Conservation (phyloP, 805 yeast genomes). For the Alloascoidea hylecoeti region DNA sequence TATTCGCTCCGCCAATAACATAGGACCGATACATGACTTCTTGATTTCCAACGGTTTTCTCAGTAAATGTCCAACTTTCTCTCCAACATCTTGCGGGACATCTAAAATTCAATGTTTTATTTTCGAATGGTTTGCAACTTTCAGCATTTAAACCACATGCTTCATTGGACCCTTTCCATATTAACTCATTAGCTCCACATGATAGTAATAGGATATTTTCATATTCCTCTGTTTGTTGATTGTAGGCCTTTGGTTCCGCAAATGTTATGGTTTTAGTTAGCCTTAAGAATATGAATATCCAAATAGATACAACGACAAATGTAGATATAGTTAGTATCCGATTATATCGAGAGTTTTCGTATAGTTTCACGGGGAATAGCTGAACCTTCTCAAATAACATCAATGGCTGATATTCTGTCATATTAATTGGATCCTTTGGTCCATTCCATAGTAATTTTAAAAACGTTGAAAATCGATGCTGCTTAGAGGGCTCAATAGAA, state of each 20-base stretch:
- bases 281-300: neutral
- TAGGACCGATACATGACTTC: constrained; percentile 57
- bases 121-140: constrained; percentile 34
- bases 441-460: neutral
- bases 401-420: neutral
- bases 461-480: too few relatives aligned
- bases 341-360: neutral
- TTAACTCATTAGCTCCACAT: constrained; percentile 9
- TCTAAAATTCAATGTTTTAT: constrained; percentile 37
- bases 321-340: neutral
- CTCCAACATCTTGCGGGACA: constrained; percentile 86
- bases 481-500: too few relatives aligned
- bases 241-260: neutral
- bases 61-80: constrained; percentile 63
- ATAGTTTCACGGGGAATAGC: neutral
- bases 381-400: neutral
- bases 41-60: constrained; percentile 58
- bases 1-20: constrained; percentile 64
- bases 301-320: neutral
- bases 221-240: constrained; percentile 2
- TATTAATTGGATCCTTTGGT: neutral
- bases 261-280: neutral
- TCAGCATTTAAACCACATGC: constrained; percentile 63
- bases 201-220: constrained; percentile 8
- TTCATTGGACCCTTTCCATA: constrained; percentile 69